These are phyloP conservation scores for Debaryomyces nepalensis DNA, from an alignment of 1,139 yeast species.

Conservation along the genomic window DNA sequence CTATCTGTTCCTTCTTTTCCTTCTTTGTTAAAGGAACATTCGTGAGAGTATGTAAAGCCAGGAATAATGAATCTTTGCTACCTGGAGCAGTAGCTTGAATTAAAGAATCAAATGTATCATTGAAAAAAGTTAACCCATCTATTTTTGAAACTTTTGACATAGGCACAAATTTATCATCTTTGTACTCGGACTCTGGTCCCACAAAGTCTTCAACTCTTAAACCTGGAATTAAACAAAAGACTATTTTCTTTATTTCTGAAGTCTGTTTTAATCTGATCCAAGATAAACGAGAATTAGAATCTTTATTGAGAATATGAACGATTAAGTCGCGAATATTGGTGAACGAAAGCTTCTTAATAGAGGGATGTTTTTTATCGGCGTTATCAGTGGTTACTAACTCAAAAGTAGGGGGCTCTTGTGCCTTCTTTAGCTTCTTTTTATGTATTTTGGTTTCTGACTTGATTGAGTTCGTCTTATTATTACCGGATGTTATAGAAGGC, in stretches of 20 bases:
- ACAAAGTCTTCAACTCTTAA: conserved; percentile 50
- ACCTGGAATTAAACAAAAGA: conserved; percentile 72
- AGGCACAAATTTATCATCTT: conserved; percentile 14
- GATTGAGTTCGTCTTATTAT: conserved; percentile 14
- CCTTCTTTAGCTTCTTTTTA: conserved; percentile 40
- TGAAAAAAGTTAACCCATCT: conserved; percentile 41
- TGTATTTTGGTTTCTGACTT: conserved; percentile 30
- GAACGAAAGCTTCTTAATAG: conserved; percentile 34
- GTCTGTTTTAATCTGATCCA: conserved; percentile 41
- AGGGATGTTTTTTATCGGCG: conserved; percentile 8
- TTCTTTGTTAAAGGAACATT: conserved; percentile 57
- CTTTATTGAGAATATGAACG: conserved; percentile 48
- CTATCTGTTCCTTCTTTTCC: conserved; percentile 50
- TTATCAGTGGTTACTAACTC: conserved; percentile 24
- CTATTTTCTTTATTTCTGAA: conserved; percentile 45
- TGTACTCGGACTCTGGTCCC: not conserved
- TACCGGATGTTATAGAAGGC: conserved; percentile 25
- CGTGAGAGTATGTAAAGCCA: conserved; percentile 58
- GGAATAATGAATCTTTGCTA: conserved; percentile 57
- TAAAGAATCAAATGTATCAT: conserved; percentile 40
- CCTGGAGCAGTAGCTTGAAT: conserved; percentile 66
- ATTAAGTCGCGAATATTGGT: conserved; percentile 57
- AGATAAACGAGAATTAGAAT: conserved; percentile 33
- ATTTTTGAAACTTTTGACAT: conserved; percentile 14
- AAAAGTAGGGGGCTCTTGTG: conserved; percentile 35